Percentiles rank a stretch among this genome's conserved stretches.
These are phyloP conservation scores for Aspergillus ibericus DNA, from an alignment of 2,329 filamentous ascomycete species.

Conservation along the genomic window DNA sequence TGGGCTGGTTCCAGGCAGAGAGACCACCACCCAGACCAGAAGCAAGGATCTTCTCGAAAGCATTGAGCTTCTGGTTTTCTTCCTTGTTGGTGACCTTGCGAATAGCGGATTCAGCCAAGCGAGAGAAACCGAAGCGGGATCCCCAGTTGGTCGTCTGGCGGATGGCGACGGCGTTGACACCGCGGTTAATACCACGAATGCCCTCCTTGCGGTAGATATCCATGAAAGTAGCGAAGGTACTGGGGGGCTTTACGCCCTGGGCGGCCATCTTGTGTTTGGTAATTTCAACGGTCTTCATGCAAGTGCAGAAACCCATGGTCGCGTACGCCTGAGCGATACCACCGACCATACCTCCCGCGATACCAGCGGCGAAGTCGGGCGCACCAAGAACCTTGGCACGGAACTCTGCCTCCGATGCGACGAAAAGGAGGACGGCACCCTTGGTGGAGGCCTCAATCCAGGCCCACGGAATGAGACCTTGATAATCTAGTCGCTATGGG, in stretches of 20 bases:
- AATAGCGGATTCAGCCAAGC: conserved; percentile 87
- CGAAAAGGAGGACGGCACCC: conserved; percentile 97
- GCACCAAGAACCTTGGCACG: conserved; percentile 82
- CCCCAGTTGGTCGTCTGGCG: conserved; percentile 99
- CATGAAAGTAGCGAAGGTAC: conserved; percentile 94
- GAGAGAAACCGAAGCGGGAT: conserved; percentile 87
- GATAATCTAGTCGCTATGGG: conserved; percentile 70
- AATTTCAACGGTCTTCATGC: conserved; percentile 99
- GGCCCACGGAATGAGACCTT: conserved; percentile 98
- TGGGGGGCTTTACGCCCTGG: conserved; percentile 76
- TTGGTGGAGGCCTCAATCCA: conserved; percentile 99
- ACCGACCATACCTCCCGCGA: conserved; percentile 85
- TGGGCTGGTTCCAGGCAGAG: conserved; percentile 98
- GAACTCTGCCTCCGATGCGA: conserved; percentile 97
- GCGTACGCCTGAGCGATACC: conserved; percentile 98
- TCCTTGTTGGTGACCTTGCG: conserved; percentile 76
- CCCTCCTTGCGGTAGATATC: conserved; percentile 94
- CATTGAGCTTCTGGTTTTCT: conserved; percentile 72
- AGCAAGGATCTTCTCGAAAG: conserved; percentile 84
- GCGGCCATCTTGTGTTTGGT: conserved; percentile 95
- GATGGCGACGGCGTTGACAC: conserved; percentile 97
- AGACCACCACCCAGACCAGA: conserved; percentile 87
- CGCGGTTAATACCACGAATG: conserved; percentile 94
- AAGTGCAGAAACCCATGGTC: conserved; percentile 99
- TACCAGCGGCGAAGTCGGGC: conserved; percentile 82